Evolutionary conservation across 805 yeast species (phyloP), one percentile per base, ranked within the genome.

Genomic region (Metschnikowia anglica): DNA sequence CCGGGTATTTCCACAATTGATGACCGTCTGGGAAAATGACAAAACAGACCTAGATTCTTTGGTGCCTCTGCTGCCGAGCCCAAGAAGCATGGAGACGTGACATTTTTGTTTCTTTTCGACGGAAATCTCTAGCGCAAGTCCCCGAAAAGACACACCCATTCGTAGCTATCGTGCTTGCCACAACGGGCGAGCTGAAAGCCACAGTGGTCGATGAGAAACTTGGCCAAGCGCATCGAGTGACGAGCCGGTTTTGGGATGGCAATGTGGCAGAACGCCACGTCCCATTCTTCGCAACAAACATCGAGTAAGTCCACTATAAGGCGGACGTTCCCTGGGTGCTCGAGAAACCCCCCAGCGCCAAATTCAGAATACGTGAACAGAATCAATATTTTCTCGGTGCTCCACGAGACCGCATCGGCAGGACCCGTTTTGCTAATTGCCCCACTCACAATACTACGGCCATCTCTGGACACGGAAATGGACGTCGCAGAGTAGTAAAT

Each of bases 291-390:
- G 13, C 21, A 17, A 30, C 48, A 47, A 20, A 46, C n/a, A 23
- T 49, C 48, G 3, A 49, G 37, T 27, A 49, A 37, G 23, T 49
- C 53, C n/a, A 44, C 45, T 9, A 46, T 32, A 5, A 33, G 28
- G 3, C 49, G 41, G 11, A 13, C 40, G n/a, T 32, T 41, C 37
- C 15, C 37, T 9, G 13, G 28, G 6, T 8, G 20, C 5, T 34
- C 43, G 4, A 34, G 23, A 28, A 34, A 34, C 24, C 33, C 34
- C 18, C 21, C 39, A 19, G 37, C 26, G 8, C 35, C 43, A 12
- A 27, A 12, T 16, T 40, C 24, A 5, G 43, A 13, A 18, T 34
- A 34, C 3, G 29, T 34, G n/a, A 40, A 27, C 7, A 34, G 11
- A 24, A 33, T 21, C 3, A 20, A 8, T 3, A 11, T 27, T 12